phyloP scores from a whole-genome alignment of 768 basidiomycete species.

The Boletus rubescentipes region DNA sequence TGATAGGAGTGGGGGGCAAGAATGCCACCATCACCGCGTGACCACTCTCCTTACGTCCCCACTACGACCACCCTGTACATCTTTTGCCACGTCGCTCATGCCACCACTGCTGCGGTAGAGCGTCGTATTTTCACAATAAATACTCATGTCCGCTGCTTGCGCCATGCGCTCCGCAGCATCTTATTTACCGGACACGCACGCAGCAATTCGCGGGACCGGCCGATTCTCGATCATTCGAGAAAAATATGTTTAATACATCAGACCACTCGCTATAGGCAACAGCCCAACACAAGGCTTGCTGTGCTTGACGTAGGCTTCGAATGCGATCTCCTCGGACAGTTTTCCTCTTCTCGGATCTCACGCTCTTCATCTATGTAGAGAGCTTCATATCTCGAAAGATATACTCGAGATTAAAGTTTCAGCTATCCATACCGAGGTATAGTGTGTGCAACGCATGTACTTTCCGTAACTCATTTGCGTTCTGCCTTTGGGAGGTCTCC shows the following conservation, averaged over 20 bases:
- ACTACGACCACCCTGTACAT: not conserved
- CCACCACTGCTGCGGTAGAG: no score
- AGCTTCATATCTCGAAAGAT: conserved; percentile 17
- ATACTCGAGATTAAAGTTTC: conserved; percentile 19
- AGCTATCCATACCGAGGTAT: not conserved
- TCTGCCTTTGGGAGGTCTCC: not conserved
- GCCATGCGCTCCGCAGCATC: conserved; percentile 15
- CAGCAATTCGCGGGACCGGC: conserved; percentile 23
- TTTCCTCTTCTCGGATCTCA: not conserved
- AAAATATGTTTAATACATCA: conserved; percentile 3
- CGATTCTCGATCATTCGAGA: conserved; percentile 10
- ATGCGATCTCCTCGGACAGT: conserved; percentile 27
- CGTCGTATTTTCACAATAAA: no score
- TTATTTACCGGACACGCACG: conserved; percentile 8
- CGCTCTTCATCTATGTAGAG: not conserved
- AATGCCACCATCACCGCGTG: conserved; percentile 19
- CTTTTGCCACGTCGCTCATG: not conserved
- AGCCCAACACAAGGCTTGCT: conserved; percentile 1
- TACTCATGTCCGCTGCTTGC: conserved; percentile 7
- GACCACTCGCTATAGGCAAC: not conserved
- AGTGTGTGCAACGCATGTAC: conserved; percentile 12
- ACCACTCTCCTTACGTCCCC: conserved; percentile 9
- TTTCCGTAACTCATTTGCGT: conserved; percentile 8
- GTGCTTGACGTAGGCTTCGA: conserved; percentile 16
- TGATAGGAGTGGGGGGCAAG: conserved; percentile 24